These are phyloP conservation scores for Lathyrus sativus DNA, from an alignment of 306 rosid species.

Conservation along the genomic window DNA sequence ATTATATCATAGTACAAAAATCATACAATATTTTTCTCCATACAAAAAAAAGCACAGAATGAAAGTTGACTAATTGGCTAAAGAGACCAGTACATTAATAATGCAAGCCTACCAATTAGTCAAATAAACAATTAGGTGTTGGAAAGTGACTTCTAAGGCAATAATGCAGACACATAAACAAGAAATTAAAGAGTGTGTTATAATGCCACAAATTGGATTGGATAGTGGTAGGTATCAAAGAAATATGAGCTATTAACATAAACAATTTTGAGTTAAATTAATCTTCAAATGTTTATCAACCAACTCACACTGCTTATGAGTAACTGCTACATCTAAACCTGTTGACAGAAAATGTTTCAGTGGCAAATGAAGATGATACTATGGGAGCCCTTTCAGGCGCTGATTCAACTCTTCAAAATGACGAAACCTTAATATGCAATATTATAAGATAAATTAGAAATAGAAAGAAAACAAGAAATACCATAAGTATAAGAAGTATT, in stretches of 20 bases:
- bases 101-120: slow-evolving; percentile 27
- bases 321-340: slow-evolving; percentile 82
- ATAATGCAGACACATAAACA: slow-evolving; percentile 27
- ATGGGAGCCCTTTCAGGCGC: slow-evolving; percentile 83
- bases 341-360: slow-evolving; percentile 95
- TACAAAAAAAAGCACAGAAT: slow-evolving; percentile 10
- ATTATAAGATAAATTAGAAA: slow-evolving; percentile 20
- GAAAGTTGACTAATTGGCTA: slow-evolving; percentile 25
- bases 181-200: slow-evolving; percentile 12
- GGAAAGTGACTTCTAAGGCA: slow-evolving; percentile 16
- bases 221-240: slow-evolving; percentile 19
- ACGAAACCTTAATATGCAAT: slow-evolving; percentile 64
- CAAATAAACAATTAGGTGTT: slow-evolving; percentile 19
- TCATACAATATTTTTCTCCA: slow-evolving; percentile 13
- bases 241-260: slow-evolving; percentile 16
- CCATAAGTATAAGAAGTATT: slow-evolving; percentile 62
- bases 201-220: slow-evolving; percentile 24
- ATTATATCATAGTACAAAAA: slow-evolving; percentile 23
- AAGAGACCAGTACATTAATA: slow-evolving; percentile 7
- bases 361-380: slow-evolving; percentile 91
- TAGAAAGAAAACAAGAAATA: slow-evolving; percentile 8
- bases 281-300: slow-evolving; percentile 91
- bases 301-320: slow-evolving; percentile 79
- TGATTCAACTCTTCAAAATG: slow-evolving; percentile 99
- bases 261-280: slow-evolving; percentile 26